These are phyloP conservation scores for Corinectria fuckeliana DNA, from an alignment of 2,329 filamentous ascomycete genomes.

Conservation along the genomic window DNA sequence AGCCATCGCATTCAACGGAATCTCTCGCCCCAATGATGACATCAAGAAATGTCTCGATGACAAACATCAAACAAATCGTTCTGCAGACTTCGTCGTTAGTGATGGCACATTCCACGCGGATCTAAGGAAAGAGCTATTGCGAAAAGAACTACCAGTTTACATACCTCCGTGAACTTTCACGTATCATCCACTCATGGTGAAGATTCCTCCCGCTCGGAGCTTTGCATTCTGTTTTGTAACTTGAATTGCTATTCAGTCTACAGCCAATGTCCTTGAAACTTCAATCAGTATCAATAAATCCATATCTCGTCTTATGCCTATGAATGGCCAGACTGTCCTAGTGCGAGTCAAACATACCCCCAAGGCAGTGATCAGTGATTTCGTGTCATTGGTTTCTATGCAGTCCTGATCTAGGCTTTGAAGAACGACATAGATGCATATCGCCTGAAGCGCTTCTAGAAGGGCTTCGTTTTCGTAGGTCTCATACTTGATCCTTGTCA, in stretches of 20 bases:
- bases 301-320: not conserved
- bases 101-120: too few relatives aligned
- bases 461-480: not conserved
- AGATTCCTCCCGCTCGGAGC: not conserved
- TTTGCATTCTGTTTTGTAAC: not conserved
- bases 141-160: not conserved
- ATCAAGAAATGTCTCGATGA: conserved; percentile 26
- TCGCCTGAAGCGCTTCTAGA: conserved; percentile 17
- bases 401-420: conserved; percentile 18
- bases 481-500: not conserved
- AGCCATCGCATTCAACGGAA: not conserved
- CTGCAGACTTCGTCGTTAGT: conserved; percentile 1
- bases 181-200: conserved; percentile 16
- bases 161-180: conserved; percentile 24
- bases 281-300: not conserved
- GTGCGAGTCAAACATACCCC: conserved; percentile 6
- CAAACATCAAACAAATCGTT: conserved; percentile 16
- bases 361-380: conserved; percentile 9
- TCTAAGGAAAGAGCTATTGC: too few relatives aligned
- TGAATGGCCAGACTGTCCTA: not conserved
- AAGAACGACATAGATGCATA: conserved; percentile 17
- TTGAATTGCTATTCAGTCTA: not conserved
- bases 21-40: conserved; percentile 11
- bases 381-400: conserved; percentile 8
- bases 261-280: not conserved